These are phyloP conservation scores for Camelina sativa DNA, from an alignment of 345 rosid species.

Conservation along the genomic window DNA sequence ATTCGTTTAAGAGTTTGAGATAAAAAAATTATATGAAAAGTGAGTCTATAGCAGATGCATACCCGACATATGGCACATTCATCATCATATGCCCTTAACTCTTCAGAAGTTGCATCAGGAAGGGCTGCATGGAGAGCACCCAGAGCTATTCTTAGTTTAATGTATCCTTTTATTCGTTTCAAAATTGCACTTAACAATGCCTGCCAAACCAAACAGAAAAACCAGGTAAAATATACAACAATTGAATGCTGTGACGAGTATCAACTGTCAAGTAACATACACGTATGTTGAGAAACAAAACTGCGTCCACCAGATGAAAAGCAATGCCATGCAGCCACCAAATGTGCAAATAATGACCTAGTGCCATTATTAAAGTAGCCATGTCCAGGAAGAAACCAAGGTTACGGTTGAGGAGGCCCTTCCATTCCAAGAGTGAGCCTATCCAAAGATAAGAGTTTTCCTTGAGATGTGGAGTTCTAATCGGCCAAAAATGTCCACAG, in stretches of 20 bases:
- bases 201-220: conserved; percentile 54
- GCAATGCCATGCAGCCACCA: conserved; percentile 99
- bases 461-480: conserved; percentile 8
- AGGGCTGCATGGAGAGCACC: conserved; percentile 97
- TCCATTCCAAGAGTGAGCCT: conserved; percentile 96
- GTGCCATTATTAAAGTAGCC: conserved; percentile 89
- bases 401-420: conserved; percentile 85
- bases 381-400: conserved; percentile 93
- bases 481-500: conserved; percentile 16
- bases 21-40: conserved; percentile 29
- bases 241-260: conserved; percentile 11
- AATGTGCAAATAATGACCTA: conserved; percentile 86
- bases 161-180: conserved; percentile 87
- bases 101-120: conserved; percentile 95
- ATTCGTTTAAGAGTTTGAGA: conserved; percentile 40
- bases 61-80: conserved; percentile 99
- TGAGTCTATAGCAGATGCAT: conserved; percentile 40
- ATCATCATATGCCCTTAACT: conserved; percentile 85
- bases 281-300: conserved; percentile 88
- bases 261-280: conserved; percentile 51
- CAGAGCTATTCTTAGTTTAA: conserved; percentile 83
- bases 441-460: conserved; percentile 35
- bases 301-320: conserved; percentile 89
- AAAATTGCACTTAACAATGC: conserved; percentile 89
- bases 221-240: conserved; percentile 24